Base-by-base conservation (phyloP, 202 grass and related monocot genomes). In the Zoysia matrella region DNA sequence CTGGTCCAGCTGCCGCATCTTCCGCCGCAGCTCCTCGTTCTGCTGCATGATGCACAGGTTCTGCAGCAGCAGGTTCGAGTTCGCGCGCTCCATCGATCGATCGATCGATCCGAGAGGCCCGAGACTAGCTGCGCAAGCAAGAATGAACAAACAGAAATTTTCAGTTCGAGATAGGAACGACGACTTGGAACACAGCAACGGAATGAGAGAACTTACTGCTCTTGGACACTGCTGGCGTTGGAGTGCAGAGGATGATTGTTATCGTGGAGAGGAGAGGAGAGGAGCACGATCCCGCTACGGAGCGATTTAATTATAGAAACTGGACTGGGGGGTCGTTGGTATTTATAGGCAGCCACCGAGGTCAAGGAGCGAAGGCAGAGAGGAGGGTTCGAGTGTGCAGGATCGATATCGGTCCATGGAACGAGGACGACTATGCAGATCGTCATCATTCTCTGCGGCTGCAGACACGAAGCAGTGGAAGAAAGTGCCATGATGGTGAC, bases 21-120 rank as follows among this genome's bases (percentile, higher is more conserved):
- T 88, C 82, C 84, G 80, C 55, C 92, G 81, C 72, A 98, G 85
- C 79, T 89, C 86, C 88, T 98, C 95, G 74, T 98, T 98, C 75
- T 87, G 90, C 78, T 95, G 80, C 85, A 98, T 88, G 22, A 95
- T 90, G 80, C 68, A 84, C 72, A 86, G 83, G 86, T 93, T 98
- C 73, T 95, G 78, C 80, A 88, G 47, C 65, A 88, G 85, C 77
- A 95, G 86, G 79, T 91, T 82, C 69, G 73, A 57, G 81, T 89
- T 94, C 42, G 83, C 53, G 36, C 73, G 74, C 40, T 96, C 90
- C 93, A 96, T 90, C 18, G 57, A 7, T 58, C 15, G 30, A 7
- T 58, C 15, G 30, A 36, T 36, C 30, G 30, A 36, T 36, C 30
- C 30, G 30, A 36, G 30, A 36, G 30, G 30, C 30, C 30, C 30